These are phyloP conservation scores for Paramecium pentaurelia DNA, from an alignment of 73 alveolate species.

Conservation along the genomic window DNA sequence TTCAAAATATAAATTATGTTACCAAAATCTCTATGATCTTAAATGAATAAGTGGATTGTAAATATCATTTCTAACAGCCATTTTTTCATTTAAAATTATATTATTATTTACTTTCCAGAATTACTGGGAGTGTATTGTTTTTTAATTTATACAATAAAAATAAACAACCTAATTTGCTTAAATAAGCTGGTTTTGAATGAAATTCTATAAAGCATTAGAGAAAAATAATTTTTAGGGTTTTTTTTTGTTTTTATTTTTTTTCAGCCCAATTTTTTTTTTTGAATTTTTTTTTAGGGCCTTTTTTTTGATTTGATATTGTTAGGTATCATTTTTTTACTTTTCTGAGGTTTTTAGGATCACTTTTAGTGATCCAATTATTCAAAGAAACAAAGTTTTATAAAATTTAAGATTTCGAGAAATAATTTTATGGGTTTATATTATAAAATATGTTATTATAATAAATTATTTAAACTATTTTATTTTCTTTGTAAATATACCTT, in stretches of 20 bases:
- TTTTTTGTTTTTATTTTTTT: neutral
- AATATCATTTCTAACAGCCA: too few relatives aligned
- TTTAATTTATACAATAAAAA: neutral
- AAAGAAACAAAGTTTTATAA: neutral
- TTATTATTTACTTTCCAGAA: too few relatives aligned
- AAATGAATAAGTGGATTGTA: too few relatives aligned
- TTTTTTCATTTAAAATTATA: too few relatives aligned
- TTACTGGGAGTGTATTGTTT: neutral
- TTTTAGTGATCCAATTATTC: neutral
- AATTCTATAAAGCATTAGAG: neutral
- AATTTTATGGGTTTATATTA: neutral
- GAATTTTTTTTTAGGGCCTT: neutral
- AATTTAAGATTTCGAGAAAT: neutral
- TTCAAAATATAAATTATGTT: too few relatives aligned
- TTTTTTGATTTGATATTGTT: neutral
- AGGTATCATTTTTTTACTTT: neutral
- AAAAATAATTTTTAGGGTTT: neutral
- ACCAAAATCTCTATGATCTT: too few relatives aligned
- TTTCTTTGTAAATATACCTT: too few relatives aligned
- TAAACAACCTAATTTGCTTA: neutral
- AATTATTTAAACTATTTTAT: neutral
- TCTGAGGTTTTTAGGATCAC: neutral
- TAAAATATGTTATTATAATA: neutral
- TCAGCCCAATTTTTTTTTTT: neutral
- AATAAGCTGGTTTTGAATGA: neutral